A percentile compares a stretch with the other conserved stretches of the same genome.
Conservation (phyloP, 1,284 basidiomycete genomes). For the Schizophyllum amplum region DNA sequence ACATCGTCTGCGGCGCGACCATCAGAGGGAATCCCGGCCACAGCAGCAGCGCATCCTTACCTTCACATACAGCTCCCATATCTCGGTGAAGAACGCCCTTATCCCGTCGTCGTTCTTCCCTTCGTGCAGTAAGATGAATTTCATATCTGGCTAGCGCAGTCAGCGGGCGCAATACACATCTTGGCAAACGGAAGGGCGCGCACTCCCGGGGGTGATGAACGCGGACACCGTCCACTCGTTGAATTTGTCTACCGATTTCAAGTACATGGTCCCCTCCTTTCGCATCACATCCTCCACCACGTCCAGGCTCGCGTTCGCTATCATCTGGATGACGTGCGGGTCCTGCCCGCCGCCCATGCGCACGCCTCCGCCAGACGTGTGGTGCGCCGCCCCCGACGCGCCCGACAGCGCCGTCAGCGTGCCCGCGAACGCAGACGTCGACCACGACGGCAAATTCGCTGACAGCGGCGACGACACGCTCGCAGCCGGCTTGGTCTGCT, state of each 20-base stretch:
- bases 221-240: constrained; percentile 97
- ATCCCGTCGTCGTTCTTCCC: constrained; percentile 95
- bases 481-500: constrained; percentile 62
- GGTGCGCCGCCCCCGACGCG: constrained; percentile 65
- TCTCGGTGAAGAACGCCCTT: constrained; percentile 80
- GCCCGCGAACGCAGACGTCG: constrained; percentile 78
- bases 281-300: constrained; percentile 87
- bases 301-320: constrained; percentile 89
- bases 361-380: constrained; percentile 48
- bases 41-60: constrained; percentile 49
- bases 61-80: constrained; percentile 95
- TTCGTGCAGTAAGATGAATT: constrained; percentile 89
- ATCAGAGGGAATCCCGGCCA: no score
- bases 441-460: constrained; percentile 78
- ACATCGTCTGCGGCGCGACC: constrained; percentile 48
- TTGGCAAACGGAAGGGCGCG: constrained; percentile 25
- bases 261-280: constrained; percentile 82
- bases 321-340: constrained; percentile 93
- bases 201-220: constrained; percentile 89
- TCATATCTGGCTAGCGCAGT: constrained; percentile 60
- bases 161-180: constrained; percentile 10
- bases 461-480: constrained; percentile 57
- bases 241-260: constrained; percentile 90
- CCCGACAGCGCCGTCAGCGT: constrained; percentile 80
- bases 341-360: constrained; percentile 70